Evolutionary conservation across 306 rosid genomes (phyloP), one percentile per base, ranked within the genome.

Genomic region (Corylus heterophylla): DNA sequence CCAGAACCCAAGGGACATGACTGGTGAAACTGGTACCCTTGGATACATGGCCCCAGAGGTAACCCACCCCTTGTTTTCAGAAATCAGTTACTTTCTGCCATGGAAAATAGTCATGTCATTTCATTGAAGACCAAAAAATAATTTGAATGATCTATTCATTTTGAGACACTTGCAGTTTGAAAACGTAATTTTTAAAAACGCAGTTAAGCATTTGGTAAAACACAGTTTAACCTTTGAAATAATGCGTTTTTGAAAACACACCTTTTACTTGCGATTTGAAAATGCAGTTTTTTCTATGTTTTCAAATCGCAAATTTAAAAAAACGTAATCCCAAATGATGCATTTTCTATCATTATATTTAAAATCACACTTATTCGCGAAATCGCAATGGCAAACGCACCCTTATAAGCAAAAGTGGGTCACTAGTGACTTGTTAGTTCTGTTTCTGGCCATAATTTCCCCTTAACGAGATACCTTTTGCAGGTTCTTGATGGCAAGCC

Each of bases 21-120:
- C 98, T 0, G 98, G 98, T 50, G 97, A 94, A 87, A 94, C 98
- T 74, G 97, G 98, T 80, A 94, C 98, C 72, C 94, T 90, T 54
- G 92, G 96, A 56, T 94, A 94, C 79, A 94, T 94, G 98, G 96
- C 98, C 12, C 98, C 98, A 7, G 98, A 94, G 98, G 98, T 94
- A 84, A 84, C 37, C 49, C 12, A 1, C 61, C 42, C 16, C 22
- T 37, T 55, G 42, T 74, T n/a, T 37, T 16, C 45, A 25, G 42
- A 8, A 9, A 10, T 5, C 5, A 8, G 17, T n/a, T 31, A 7
- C n/a, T 45, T 48, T 48, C 7, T 69, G 20, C 39, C 54, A 42
- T 51, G 48, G 12, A 37, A 51, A 52, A 25, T 51, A 17, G 2
- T 27, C 37, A 14, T 50, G 49, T 20, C 20, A 39, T 42, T 42